Evolutionary conservation across 768 basidiomycete species (phyloP).

Genomic region (Termitomyces sp.): DNA sequence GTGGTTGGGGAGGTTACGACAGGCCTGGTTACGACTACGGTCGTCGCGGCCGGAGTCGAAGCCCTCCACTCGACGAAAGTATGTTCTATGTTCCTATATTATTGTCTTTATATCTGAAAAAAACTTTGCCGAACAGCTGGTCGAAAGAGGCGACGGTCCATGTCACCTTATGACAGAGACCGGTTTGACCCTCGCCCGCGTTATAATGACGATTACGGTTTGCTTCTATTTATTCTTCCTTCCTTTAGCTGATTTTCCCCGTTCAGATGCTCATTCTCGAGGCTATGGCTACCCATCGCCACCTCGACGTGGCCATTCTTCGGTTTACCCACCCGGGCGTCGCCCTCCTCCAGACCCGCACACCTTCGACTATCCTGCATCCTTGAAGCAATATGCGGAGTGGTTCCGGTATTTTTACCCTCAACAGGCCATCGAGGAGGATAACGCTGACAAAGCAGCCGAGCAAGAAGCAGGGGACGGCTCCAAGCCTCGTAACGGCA

Average conservation of each 20-base stretch:
- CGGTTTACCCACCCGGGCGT: conserved; percentile 45
- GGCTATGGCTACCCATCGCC: conserved; percentile 56
- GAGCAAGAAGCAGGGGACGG: conserved; percentile 83
- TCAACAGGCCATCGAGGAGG: conserved; percentile 77
- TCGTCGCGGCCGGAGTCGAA: conserved; percentile 74
- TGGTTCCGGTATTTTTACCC: conserved; percentile 82
- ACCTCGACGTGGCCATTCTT: conserved; percentile 57
- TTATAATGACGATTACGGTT: conserved; percentile 81
- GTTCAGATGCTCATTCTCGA: conserved; percentile 63
- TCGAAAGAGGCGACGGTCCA: conserved; percentile 77
- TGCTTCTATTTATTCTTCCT: conserved; percentile 18
- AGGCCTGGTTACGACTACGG: conserved; percentile 64
- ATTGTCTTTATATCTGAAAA: conserved; percentile 10
- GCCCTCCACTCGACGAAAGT: conserved; percentile 71
- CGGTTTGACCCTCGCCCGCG: conserved; percentile 81
- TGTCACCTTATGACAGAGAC: conserved; percentile 80
- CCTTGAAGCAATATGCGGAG: conserved; percentile 81
- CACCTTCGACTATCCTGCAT: conserved; percentile 76
- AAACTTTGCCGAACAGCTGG: conserved; percentile 33
- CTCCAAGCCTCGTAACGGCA: conserved; percentile 79
- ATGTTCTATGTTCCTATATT: conserved; percentile 10
- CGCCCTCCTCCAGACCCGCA: conserved; percentile 77
- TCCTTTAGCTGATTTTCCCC: conserved; percentile 3
- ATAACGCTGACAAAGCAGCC: conserved; percentile 78
- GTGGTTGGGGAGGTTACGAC: conserved; percentile 68